Conservation (phyloP, 805 yeast genomes). For the Spathaspora gorwiae region DNA sequence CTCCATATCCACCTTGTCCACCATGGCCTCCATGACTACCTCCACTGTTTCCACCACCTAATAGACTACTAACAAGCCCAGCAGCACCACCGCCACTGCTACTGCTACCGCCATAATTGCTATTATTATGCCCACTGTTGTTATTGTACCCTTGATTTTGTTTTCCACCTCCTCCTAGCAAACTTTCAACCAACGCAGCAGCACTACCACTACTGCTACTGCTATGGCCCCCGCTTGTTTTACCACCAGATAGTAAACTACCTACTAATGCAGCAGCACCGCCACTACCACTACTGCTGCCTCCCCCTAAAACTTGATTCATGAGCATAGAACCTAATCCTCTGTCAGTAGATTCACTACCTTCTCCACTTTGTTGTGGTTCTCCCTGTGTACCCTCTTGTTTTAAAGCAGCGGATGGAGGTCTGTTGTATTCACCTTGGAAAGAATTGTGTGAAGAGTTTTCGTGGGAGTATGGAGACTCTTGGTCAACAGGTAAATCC, state of each 20-base stretch:
- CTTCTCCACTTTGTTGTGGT: neutral
- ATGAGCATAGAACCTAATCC: conserved; percentile 8
- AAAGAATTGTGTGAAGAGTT: neutral
- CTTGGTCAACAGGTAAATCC: conserved; percentile 19
- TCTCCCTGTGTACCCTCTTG: neutral
- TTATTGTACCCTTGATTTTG: too few species aligned
- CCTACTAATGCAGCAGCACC: conserved; percentile 6
- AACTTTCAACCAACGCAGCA: conserved; percentile 6
- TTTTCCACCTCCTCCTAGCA: conserved; percentile 6
- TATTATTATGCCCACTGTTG: conserved; percentile 1
- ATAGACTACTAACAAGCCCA: neutral
- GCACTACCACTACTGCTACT: neutral
- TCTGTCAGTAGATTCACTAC: conserved; percentile 4
- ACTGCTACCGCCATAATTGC: neutral
- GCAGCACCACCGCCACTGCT: conserved; percentile 2
- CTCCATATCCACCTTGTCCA: neutral
- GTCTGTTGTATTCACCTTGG: neutral
- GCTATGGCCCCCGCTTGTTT: neutral
- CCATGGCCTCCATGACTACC: neutral
- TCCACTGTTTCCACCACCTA: neutral
- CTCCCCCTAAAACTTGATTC: conserved; percentile 7
- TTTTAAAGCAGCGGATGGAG: neutral
- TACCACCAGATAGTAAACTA: neutral
- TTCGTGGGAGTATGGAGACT: neutral
- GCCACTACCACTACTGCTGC: conserved; percentile 2